A percentile compares a stretch with the other conserved stretches of the same genome.
Conservation (phyloP, 2,329 filamentous ascomycete species). For the Trichocomaceae sp. region DNA sequence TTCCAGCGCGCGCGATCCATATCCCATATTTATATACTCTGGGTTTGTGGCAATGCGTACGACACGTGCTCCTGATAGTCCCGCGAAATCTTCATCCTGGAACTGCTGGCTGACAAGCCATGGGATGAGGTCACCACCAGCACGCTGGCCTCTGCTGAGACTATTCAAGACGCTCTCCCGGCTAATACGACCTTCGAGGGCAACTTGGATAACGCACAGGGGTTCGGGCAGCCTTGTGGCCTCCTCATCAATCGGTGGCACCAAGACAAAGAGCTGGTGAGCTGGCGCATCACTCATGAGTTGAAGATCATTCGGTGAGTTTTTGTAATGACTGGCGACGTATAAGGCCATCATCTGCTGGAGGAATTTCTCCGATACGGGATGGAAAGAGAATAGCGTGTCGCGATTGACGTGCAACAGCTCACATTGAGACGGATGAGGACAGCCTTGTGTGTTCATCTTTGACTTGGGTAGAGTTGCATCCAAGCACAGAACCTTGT, state of each 20-base stretch:
- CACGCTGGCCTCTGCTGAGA: slow-evolving; percentile 79
- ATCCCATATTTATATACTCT: slow-evolving; percentile 87
- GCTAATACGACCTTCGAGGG: slow-evolving; percentile 91
- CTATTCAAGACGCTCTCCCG: slow-evolving; percentile 85
- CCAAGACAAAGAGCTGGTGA: slow-evolving; percentile 91
- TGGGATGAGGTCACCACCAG: slow-evolving; percentile 87
- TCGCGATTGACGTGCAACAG: slow-evolving; percentile 92
- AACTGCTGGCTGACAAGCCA: slow-evolving; percentile 98
- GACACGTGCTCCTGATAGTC: slow-evolving; percentile 81
- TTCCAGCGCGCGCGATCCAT: slow-evolving; percentile 80
- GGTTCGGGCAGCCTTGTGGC: slow-evolving; percentile 80
- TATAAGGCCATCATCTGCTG: slow-evolving; percentile 98
- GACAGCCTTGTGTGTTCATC: slow-evolving; percentile 67
- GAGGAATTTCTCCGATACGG: slow-evolving; percentile 91
- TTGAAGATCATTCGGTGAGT: slow-evolving; percentile 95
- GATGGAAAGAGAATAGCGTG: slow-evolving; percentile 95
- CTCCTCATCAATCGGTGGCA: slow-evolving; percentile 73
- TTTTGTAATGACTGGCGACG: slow-evolving; percentile 96
- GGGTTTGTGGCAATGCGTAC: slow-evolving; percentile 96
- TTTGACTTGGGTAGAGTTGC: slow-evolving; percentile 78
- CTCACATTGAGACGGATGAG: slow-evolving; percentile 85
- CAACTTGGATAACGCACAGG: slow-evolving; percentile 88
- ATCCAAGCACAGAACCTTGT: slow-evolving; percentile 86
- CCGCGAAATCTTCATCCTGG: slow-evolving; percentile 93
- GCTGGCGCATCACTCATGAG: slow-evolving; percentile 97